These are phyloP conservation scores for Botryotinia calthae DNA, from an alignment of 2,329 filamentous ascomycete species.

Conservation along the genomic window DNA sequence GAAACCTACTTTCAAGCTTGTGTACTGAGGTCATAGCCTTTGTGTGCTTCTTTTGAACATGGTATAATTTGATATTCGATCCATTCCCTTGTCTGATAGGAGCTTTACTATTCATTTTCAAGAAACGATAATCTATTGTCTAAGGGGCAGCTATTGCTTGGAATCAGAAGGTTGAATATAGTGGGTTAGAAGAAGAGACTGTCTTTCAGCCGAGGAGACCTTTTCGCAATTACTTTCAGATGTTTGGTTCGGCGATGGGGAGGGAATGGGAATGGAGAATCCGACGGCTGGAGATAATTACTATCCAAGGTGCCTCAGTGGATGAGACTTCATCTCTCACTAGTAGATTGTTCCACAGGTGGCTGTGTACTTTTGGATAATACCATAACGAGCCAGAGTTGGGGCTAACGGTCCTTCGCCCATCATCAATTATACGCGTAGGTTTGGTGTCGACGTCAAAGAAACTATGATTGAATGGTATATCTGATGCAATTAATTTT, in stretches of 20 bases:
- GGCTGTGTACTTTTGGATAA: neutral
- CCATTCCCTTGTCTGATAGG: neutral
- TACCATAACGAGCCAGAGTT: neutral
- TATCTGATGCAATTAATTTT: neutral
- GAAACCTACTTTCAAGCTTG: neutral
- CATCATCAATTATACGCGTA: neutral
- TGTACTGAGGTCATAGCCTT: neutral
- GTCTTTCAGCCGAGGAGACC: neutral
- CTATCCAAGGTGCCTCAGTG: neutral
- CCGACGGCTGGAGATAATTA: neutral
- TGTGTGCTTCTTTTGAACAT: neutral
- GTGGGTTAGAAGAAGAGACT: neutral
- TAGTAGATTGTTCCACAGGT: neutral
- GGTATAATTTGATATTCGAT: neutral
- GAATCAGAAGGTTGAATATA: neutral
- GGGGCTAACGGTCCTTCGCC: neutral
- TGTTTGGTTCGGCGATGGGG: neutral
- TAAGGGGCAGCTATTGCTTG: neutral
- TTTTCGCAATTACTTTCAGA: neutral
- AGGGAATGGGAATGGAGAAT: neutral
- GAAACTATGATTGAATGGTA: neutral
- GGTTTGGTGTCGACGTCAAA: neutral
- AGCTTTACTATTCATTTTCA: neutral
- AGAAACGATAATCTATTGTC: neutral
- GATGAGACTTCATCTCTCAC: neutral